Evolutionary conservation across 1,284 basidiomycete genomes (phyloP).

Genomic region (Rhodotorula sp.): DNA sequence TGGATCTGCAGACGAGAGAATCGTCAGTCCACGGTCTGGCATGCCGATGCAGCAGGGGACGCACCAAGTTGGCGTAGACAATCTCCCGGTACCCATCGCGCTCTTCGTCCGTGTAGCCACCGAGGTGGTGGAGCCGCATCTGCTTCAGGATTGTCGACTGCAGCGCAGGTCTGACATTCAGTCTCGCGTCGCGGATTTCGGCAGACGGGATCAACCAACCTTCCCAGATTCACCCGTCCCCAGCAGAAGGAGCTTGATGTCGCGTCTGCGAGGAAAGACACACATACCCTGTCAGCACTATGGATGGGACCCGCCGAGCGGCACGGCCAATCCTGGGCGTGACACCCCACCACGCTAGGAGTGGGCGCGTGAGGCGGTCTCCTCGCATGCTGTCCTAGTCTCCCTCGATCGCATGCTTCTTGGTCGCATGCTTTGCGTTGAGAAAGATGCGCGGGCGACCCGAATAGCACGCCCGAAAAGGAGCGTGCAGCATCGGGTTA

Average conservation of each 20-base stretch:
- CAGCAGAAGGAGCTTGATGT: slow-evolving; percentile 39
- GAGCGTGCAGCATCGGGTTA: no score
- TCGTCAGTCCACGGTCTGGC: no score
- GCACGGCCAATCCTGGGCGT: no score
- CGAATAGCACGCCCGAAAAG: no score
- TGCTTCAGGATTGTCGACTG: slow-evolving; percentile 42
- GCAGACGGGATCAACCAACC: slow-evolving; percentile 6
- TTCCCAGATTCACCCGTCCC: slow-evolving; percentile 34
- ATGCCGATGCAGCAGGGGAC: neutral
- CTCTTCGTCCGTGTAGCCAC: slow-evolving; percentile 42
- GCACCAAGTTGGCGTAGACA: slow-evolving; percentile 42
- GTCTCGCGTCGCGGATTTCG: neutral
- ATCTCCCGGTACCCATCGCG: slow-evolving; percentile 43
- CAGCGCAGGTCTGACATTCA: neutral
- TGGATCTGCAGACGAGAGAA: slow-evolving; percentile 28
- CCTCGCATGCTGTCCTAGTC: no score
- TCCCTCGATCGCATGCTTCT: no score
- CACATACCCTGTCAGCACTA: neutral
- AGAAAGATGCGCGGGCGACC: no score
- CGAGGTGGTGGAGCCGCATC: slow-evolving; percentile 42
- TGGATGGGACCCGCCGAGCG: neutral
- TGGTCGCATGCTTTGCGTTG: no score
- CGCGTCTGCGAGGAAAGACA: slow-evolving; percentile 21
- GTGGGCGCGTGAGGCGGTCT: no score
- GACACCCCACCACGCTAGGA: no score